These are phyloP conservation scores for Waitea zeae DNA, from an alignment of 1,284 basidiomycete species.

Conservation along the genomic window DNA sequence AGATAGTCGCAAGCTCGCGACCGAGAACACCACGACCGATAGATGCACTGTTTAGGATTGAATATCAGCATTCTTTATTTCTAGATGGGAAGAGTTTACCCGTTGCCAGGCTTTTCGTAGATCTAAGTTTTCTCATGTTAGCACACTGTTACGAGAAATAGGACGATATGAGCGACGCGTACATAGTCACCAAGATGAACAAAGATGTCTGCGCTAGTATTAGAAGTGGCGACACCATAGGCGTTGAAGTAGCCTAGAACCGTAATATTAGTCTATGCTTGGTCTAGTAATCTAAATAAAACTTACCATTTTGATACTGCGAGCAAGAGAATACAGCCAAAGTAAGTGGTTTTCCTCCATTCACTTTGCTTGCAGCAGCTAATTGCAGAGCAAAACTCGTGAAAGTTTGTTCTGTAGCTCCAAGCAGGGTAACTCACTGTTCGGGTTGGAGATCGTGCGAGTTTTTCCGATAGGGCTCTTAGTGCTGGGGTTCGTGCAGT, in stretches of 20 bases:
- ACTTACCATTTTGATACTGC: constrained; percentile 29
- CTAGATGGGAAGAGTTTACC: constrained; percentile 13
- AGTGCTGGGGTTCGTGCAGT: constrained; percentile 30
- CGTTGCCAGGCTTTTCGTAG: constrained; percentile 31
- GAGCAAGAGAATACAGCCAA: constrained; percentile 47
- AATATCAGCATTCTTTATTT: constrained; percentile 1
- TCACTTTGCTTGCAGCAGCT: constrained; percentile 33
- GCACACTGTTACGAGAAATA: too few relatives aligned
- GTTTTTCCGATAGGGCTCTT: constrained; percentile 31
- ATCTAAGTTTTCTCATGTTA: constrained; percentile 16
- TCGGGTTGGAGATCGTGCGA: constrained; percentile 25
- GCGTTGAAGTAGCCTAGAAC: constrained; percentile 62
- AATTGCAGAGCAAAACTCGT: too few relatives aligned
- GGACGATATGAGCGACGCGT: constrained; percentile 7
- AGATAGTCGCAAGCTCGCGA: constrained; percentile 39
- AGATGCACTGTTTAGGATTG: constrained; percentile 13
- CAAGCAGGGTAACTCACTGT: constrained; percentile 25
- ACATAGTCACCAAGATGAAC: constrained; percentile 54
- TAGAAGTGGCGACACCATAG: constrained; percentile 40
- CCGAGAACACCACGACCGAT: constrained; percentile 32
- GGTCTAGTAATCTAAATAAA: background rate
- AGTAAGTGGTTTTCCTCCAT: constrained; percentile 34
- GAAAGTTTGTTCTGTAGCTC: too few relatives aligned
- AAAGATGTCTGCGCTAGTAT: constrained; percentile 39
- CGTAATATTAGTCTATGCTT: constrained; percentile 7